These are phyloP conservation scores for Poteriospumella lacustris DNA, from an alignment of 108 stramenopile genomes.

Conservation along the genomic window DNA sequence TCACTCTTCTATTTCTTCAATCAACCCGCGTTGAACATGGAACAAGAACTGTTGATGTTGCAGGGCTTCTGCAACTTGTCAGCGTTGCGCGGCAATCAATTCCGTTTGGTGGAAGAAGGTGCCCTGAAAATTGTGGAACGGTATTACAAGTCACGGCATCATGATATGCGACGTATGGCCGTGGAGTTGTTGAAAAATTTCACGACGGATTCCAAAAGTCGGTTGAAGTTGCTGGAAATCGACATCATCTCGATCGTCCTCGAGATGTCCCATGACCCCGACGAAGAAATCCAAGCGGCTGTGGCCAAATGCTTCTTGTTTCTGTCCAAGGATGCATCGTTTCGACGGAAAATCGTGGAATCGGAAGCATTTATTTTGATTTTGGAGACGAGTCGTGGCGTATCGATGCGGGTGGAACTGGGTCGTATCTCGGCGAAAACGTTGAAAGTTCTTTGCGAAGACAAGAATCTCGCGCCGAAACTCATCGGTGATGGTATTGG, in stretches of 20 bases:
- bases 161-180: constrained; percentile 1
- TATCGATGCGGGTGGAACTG: neutral
- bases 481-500: constrained; percentile 19
- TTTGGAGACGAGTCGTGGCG: neutral
- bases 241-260: neutral
- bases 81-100: constrained; percentile 15
- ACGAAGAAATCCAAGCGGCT: neutral
- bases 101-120: constrained; percentile 20
- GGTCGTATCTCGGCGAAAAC: constrained; percentile 17
- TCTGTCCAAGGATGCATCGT: constrained; percentile 12
- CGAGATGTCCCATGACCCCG: neutral
- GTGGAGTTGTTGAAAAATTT: neutral
- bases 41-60: constrained; percentile 5
- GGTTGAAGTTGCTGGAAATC: constrained; percentile 2
- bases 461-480: neutral
- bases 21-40: neutral
- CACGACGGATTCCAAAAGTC: neutral
- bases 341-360: constrained; percentile 1
- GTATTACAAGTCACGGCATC: neutral
- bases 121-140: neutral
- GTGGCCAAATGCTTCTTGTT: neutral
- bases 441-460: constrained; percentile 5
- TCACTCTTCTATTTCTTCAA: neutral
- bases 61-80: constrained; percentile 25
- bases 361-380: neutral